Evolutionary conservation across 352 stramenopile genomes (phyloP).

Genomic region (Phytophthora sp.): DNA sequence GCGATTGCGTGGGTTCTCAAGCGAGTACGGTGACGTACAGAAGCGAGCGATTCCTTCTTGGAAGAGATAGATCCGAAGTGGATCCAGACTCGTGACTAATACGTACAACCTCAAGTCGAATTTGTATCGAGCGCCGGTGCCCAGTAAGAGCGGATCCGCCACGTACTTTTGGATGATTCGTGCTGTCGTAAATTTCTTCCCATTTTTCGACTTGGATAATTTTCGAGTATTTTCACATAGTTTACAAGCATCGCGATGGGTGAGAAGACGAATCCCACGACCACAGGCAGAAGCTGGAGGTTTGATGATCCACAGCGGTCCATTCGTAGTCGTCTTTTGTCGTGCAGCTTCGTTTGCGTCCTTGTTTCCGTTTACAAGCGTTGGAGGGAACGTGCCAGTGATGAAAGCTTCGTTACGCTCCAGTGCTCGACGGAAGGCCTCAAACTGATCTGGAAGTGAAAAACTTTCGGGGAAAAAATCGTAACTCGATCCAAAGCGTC

Average conservation of each 20-base stretch:
- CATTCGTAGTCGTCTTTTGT: background rate
- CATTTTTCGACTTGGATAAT: conserved; percentile 24
- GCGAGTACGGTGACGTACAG: conserved; percentile 79
- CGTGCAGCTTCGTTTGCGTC: conserved; percentile 1
- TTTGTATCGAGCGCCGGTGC: conserved; percentile 70
- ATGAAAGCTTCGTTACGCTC: conserved; percentile 46
- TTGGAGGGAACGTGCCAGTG: conserved; percentile 17
- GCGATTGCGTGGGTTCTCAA: conserved; percentile 66
- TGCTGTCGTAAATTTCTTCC: conserved; percentile 32
- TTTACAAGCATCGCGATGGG: conserved; percentile 37
- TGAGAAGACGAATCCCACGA: conserved; percentile 84
- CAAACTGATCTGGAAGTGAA: conserved; percentile 77
- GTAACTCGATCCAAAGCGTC: conserved; percentile 67
- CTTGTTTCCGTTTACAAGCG: too few species aligned
- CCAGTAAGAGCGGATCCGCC: conserved; percentile 71
- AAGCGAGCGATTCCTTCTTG: conserved; percentile 87
- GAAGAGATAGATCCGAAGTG: conserved; percentile 87
- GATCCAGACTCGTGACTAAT: conserved; percentile 86
- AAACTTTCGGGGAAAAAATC: conserved; percentile 88
- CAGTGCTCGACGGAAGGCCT: conserved; percentile 58
- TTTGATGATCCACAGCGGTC: conserved; percentile 88
- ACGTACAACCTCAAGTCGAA: conserved; percentile 93
- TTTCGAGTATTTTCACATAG: conserved; percentile 33
- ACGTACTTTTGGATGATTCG: conserved; percentile 87
- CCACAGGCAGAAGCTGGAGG: conserved; percentile 87